Base-by-base conservation (phyloP, 768 basidiomycete genomes). In the Suillus spraguei region DNA sequence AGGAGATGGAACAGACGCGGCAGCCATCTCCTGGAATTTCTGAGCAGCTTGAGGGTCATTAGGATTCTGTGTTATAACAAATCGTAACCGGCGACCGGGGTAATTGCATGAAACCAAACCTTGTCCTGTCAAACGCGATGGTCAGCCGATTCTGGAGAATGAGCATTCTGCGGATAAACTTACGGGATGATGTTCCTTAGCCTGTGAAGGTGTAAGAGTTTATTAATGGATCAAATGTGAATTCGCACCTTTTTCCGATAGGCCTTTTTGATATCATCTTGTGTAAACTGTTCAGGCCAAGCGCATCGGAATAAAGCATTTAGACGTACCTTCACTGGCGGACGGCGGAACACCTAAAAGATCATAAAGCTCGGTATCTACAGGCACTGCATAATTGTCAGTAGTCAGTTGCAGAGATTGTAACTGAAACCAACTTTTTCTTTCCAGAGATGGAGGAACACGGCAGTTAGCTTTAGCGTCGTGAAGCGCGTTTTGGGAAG, bases 231-330 rank as follows among this genome's bases (percentile, higher is more conserved):
- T 59, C 60, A 64, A 50, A 66, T 61, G 54, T 41, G 41, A 62
- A 38, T 39, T 74, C 70, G 68, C 79, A 93, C 94, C 87, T 95
- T 96, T 80, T 86, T 91, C 74, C 91, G 89, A 74, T 98, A 98
- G 17, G 95, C 95, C 72, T 92, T 93, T 78, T 95, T 96, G 70
- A 98, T 94, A 66, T 98, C 94, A 67, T 82, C 92, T 90, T 66
- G 42, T 56, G 20, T 62, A 64, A 60, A 49, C 32, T 53, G 36
- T 50, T 69, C 55, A 71, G 68, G 38, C 50, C 8, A 53, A 56
- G 13, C 16, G 36, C 8, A 59, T n/a, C 59, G 10, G n/a, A 62
- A 10, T 39, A 33, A n/a, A 22, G 49, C 39, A 28, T 58, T 52
- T 49, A 63, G 17, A 68, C 78, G 55, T 72, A 92, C 93, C 89